Evolutionary conservation across 495 filamentous ascomycete genomes (phyloP), one percentile per base, ranked within the genome.

Genomic region (Hamigera avellanea): DNA sequence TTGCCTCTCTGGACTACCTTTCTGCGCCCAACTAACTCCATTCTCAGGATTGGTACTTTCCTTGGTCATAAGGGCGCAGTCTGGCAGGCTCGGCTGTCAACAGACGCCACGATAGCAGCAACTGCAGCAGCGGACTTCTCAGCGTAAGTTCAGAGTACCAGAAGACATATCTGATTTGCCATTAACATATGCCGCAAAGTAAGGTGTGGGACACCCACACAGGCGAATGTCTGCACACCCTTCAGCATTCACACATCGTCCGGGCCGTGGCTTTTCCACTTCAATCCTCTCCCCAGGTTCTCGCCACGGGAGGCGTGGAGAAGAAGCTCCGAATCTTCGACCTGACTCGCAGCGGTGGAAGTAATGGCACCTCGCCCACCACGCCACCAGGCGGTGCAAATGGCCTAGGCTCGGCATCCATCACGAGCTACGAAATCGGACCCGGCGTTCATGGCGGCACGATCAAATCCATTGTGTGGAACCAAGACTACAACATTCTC

Each of bases 41-140:
- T 5, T 3, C 2, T 6, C 41, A 83, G 83, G 91, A 96, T 98
- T 43, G 91, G 91, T 25, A 98, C 93, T 26, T 96, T 96, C 50
- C 76, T 98, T 36, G 89, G 91, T 30, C 91, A 98, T 64, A 96
- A 98, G 65, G 91, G 91, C 41, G 91, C 91, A 13, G 87, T 95
- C 34, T 98, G 88, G 84, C 86, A 94, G 66, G 82, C 86, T 17
- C 75, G 89, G 36, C 72, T 96, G 8, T 94, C 86, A 27, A 74
- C 82, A 16, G 91, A 96, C 59, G 85, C 87, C 6, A 74, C 75
- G 21, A 78, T 86, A 23, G 87, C 93, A 42, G 88, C 86, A 8
- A 96, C 91, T 17, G 91, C 80, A 18, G 89, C 87, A 14, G 91
- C 91, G 28, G 91, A 98, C 57, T 98, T 98, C 63, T 89, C 86